Evolutionary conservation across 352 stramenopile species (phyloP).

Genomic region (Peronospora farinosa): DNA sequence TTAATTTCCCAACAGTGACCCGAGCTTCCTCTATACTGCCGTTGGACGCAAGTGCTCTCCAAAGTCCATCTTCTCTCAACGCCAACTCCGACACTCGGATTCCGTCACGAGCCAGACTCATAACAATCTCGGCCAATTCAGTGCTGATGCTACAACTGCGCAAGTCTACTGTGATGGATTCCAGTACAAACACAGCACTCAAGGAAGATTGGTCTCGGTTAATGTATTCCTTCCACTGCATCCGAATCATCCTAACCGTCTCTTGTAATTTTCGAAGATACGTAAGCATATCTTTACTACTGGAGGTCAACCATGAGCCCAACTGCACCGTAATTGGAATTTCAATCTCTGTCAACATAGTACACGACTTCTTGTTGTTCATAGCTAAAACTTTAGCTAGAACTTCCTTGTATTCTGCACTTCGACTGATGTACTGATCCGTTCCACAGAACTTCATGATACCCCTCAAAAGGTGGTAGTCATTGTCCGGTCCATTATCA

Average conservation of each 20-base stretch:
- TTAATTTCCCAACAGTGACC: conserved; percentile 8
- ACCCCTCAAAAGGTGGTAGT: conserved; percentile 10
- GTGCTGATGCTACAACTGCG: conserved; percentile 9
- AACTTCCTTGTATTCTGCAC: conserved; percentile 14
- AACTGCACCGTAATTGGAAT: conserved; percentile 23
- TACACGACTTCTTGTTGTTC: conserved; percentile 5
- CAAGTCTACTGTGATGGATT: conserved; percentile 18
- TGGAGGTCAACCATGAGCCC: conserved; percentile 15
- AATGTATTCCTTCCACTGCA: conserved; percentile 11
- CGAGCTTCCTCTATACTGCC: conserved; percentile 10
- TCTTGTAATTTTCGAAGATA: conserved; percentile 19
- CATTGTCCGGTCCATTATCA: conserved; percentile 3
- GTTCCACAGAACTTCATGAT: conserved; percentile 19
- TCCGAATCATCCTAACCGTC: conserved; percentile 8
- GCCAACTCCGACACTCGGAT: conserved; percentile 16
- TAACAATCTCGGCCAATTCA: conserved; percentile 15
- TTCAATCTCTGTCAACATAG: conserved; percentile 24
- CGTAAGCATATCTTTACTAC: conserved; percentile 9
- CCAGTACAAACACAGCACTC: conserved; percentile 22
- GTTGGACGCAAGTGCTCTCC: conserved; percentile 5
- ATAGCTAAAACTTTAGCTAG: conserved; percentile 16
- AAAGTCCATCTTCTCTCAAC: conserved; percentile 13
- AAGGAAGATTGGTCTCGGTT: conserved; percentile 2
- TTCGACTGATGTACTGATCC: conserved; percentile 12
- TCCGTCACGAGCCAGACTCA: conserved; percentile 17